Percentiles rank a stretch among this genome's conserved stretches.
phyloP scores from a whole-genome alignment of 2,329 filamentous ascomycete species.

The Xylaria sp. region DNA sequence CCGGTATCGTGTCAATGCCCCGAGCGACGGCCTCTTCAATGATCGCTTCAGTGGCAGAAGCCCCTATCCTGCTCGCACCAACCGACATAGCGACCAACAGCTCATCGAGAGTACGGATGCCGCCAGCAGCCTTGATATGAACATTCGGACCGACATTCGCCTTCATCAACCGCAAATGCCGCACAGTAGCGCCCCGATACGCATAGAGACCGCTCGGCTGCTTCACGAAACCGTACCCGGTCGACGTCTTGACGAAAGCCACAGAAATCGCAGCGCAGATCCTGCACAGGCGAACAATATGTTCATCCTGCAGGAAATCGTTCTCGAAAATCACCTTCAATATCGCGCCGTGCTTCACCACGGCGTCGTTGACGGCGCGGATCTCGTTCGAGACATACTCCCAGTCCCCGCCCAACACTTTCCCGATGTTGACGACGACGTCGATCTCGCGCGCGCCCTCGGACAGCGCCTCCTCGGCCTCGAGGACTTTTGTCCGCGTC shows the following conservation, averaged over 20 bases:
- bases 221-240: constrained; percentile 71
- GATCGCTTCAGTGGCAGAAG: constrained; percentile 65
- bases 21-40: constrained; percentile 64
- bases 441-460: constrained; percentile 67
- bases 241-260: constrained; percentile 70
- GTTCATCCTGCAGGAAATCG: constrained; percentile 62
- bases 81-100: constrained; percentile 64
- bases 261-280: constrained; percentile 64
- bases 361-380: constrained; percentile 59
- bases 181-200: constrained; percentile 64
- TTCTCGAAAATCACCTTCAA: constrained; percentile 74
- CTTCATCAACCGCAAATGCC: constrained; percentile 65
- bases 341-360: constrained; percentile 56
- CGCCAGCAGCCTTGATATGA: constrained; percentile 68
- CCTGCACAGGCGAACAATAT: constrained; percentile 64
- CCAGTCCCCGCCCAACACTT: constrained; percentile 67
- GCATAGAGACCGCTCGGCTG: constrained; percentile 61
- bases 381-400: constrained; percentile 66
- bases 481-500: constrained; percentile 63
- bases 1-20: constrained; percentile 36
- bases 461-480: constrained; percentile 60
- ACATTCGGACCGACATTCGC: constrained; percentile 56
- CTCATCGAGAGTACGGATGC: constrained; percentile 67
- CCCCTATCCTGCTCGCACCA: constrained; percentile 66
- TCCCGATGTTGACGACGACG: constrained; percentile 71